Evolutionary conservation across 2,329 filamentous ascomycete genomes (phyloP), one percentile per base, ranked within the genome.

Genomic region (Monilinia laxa): DNA sequence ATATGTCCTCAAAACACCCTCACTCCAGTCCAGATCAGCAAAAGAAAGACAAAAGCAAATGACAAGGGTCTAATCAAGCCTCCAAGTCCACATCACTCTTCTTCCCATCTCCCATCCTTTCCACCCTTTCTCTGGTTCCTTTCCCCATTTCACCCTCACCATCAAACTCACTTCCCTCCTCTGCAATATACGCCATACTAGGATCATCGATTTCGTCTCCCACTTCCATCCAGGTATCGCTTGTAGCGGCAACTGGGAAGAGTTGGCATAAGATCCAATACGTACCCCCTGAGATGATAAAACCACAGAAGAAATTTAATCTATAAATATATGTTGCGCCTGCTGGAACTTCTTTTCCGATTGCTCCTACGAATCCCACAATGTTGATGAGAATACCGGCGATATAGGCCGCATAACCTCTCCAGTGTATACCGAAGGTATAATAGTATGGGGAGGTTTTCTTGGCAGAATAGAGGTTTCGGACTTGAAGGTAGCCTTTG

Each of bases 291-390:
- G 91, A 85, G 14, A 96, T 84, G 57, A 92, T 81, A 76, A 96
- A 93, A 0, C 93, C 93, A 54, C 85, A 85, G 77, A 97, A 96
- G 81, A 93, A 97, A 78, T 97, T 97, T 73, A 97, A 75, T 71
- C 93, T 91, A 81, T 96, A 97, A 68, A 97, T 87, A 75, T 96
- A 96, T 0, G 84, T 87, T 2, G 94, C 93, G 0, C 90, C 93
- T 7, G 85, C 81, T 0, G 94, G 93, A 0, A 97, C 92, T 70
- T 23, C 74, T 76, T 79, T 75, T 0, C 92, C 92, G 35, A 97
- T 85, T 0, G 90, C 92, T 3, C 92, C 93, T 0, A 88, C 92
- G 71, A 97, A 97, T 0, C 93, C 93, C 5, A 97, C 92, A 4
- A 97, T 90, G 73, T 97, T 97, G 81, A 96, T 89, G 6, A 95